A percentile compares a stretch with the other conserved stretches of the same genome.
phyloP scores from a whole-genome alignment of 2,329 filamentous ascomycete species.

The Aspergillus fumigatus region DNA sequence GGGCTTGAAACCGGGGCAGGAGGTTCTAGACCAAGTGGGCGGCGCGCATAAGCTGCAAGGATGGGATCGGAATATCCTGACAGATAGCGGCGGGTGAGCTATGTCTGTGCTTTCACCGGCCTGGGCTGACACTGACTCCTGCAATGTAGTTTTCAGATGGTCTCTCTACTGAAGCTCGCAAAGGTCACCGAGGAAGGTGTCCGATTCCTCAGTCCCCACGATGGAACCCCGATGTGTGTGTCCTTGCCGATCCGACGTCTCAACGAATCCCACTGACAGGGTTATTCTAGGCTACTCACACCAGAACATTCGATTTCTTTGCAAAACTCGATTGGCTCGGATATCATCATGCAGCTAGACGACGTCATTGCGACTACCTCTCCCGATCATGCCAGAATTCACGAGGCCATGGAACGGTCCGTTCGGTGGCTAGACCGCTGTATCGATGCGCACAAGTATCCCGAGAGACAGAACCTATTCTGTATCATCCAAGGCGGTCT shows the following conservation, averaged over 20 bases:
- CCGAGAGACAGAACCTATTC: conserved; percentile 83
- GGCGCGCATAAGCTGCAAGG: conserved; percentile 92
- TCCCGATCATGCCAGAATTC: conserved; percentile 80
- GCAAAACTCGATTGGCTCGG: conserved; percentile 94
- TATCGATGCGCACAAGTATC: conserved; percentile 81
- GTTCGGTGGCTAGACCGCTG: conserved; percentile 95
- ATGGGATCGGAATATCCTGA: conserved; percentile 93
- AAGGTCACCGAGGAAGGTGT: conserved; percentile 95
- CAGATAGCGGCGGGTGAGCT: conserved; percentile 54
- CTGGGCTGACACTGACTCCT: neutral
- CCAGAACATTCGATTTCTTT: conserved; percentile 95
- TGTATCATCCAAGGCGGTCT: conserved; percentile 98
- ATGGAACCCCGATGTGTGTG: conserved; percentile 78
- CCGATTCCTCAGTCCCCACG: conserved; percentile 91
- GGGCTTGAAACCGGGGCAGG: conserved; percentile 89
- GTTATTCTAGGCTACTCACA: conserved; percentile 64
- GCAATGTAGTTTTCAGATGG: conserved; percentile 84
- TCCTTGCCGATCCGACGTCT: neutral
- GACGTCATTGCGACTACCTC: conserved; percentile 97
- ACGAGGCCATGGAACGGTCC: conserved; percentile 90
- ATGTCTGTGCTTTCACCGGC: neutral
- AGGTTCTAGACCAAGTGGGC: conserved; percentile 78
- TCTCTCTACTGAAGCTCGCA: conserved; percentile 87
- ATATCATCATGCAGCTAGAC: conserved; percentile 99
- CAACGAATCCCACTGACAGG: neutral